phyloP scores from a whole-genome alignment of 768 basidiomycete species.

The Psilocybe subaeruginosa region DNA sequence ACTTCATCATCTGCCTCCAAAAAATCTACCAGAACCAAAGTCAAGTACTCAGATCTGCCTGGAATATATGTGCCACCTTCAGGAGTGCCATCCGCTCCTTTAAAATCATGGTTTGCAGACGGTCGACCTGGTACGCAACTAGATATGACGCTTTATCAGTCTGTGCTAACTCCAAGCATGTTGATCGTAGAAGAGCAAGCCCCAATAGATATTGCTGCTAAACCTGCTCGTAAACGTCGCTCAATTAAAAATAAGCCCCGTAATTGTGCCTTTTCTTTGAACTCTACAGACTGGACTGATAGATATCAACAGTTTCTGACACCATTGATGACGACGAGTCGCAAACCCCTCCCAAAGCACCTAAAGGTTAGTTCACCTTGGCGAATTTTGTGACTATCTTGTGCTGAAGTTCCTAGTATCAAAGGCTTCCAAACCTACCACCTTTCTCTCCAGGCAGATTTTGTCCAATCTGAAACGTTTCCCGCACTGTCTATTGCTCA shows the following conservation, averaged over 20 bases:
- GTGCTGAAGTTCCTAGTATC: conserved; percentile 2
- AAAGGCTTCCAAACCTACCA: conserved; percentile 31
- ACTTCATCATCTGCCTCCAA: neutral
- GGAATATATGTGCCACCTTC: conserved; percentile 42
- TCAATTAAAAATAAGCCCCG: neutral
- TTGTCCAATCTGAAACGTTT: conserved; percentile 72
- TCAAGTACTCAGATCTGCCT: conserved; percentile 64
- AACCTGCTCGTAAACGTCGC: conserved; percentile 3
- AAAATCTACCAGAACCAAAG: conserved; percentile 31
- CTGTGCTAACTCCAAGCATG: neutral
- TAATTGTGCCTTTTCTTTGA: neutral
- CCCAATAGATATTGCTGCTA: neutral
- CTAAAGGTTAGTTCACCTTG: neutral
- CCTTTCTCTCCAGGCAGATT: conserved; percentile 69
- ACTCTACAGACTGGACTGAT: neutral
- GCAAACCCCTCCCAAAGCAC: neutral
- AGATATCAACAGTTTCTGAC: neutral
- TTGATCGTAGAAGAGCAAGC: neutral
- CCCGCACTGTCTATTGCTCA: conserved; percentile 88
- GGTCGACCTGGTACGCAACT: neutral
- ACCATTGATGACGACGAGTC: neutral
- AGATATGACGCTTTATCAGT: neutral
- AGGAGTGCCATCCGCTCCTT: conserved; percentile 43
- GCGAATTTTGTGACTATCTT: neutral
- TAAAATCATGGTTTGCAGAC: conserved; percentile 38